A percentile compares a stretch with the other conserved stretches of the same genome.
Evolutionary conservation across 805 yeast genomes (phyloP).

Genomic region (Kodamaea jinghongensis): DNA sequence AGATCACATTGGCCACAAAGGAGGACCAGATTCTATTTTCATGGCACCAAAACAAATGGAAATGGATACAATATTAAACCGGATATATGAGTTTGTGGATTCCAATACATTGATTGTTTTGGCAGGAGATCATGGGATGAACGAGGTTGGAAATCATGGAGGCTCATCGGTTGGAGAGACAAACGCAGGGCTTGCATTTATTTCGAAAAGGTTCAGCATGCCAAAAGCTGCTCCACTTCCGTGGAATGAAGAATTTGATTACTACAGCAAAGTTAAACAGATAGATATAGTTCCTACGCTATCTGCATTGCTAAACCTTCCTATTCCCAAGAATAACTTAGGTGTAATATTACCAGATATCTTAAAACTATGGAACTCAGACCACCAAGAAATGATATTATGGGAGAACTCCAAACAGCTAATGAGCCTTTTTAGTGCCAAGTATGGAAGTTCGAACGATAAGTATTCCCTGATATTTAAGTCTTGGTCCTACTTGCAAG

Average conservation of each 20-base stretch:
- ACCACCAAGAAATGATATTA: slow-evolving; percentile 36
- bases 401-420: slow-evolving; percentile 60
- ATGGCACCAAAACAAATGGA: slow-evolving; percentile 84
- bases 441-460: slow-evolving; percentile 20
- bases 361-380: slow-evolving; percentile 47
- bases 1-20: slow-evolving; percentile 97
- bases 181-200: slow-evolving; percentile 71
- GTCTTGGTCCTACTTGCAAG: slow-evolving; percentile 12
- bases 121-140: slow-evolving; percentile 96
- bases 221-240: slow-evolving; percentile 38
- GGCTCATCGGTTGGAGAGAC: slow-evolving; percentile 94
- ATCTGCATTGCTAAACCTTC: slow-evolving; percentile 56
- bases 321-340: slow-evolving; percentile 68
- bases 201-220: slow-evolving; percentile 54
- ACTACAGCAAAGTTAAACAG: slow-evolving; percentile 55
- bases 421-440: slow-evolving; percentile 44
- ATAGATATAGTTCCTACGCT: slow-evolving; percentile 74
- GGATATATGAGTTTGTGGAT: slow-evolving; percentile 41
- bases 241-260: slow-evolving; percentile 46
- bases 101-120: slow-evolving; percentile 63
- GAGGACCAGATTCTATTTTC: slow-evolving; percentile 78
- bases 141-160: slow-evolving; percentile 93
- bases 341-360: slow-evolving; percentile 68
- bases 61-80: slow-evolving; percentile 69
- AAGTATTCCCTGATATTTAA: slow-evolving; percentile 6